A percentile compares a stretch with the other conserved stretches of the same genome.
These are phyloP conservation scores for Calonectria ilicicola DNA, from an alignment of 2,329 filamentous ascomycete genomes.

Conservation along the genomic window DNA sequence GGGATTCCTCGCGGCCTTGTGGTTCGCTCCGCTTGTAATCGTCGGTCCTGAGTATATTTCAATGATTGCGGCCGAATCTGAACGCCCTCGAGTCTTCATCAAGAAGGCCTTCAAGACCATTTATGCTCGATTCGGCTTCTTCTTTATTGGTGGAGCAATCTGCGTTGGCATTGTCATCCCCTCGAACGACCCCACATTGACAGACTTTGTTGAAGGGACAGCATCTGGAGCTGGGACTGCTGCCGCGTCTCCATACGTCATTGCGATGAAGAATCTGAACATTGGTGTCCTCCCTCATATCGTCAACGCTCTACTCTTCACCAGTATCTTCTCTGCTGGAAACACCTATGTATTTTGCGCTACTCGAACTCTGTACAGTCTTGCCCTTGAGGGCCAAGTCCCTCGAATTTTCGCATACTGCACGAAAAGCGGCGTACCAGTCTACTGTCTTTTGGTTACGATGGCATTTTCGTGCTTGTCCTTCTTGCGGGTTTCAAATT, in stretches of 20 bases:
- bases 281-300: not conserved
- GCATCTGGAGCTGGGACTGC: slow-evolving; percentile 40
- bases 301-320: not conserved
- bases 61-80: not conserved
- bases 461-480: not conserved
- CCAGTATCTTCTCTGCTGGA: slow-evolving; percentile 9
- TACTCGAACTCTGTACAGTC: slow-evolving; percentile 47
- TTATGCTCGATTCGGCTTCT: slow-evolving; percentile 23
- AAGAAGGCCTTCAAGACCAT: not conserved
- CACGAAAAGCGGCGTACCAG: slow-evolving; percentile 13
- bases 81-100: not conserved
- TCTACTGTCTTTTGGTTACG: not conserved
- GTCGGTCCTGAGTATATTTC: slow-evolving; percentile 3
- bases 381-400: slow-evolving; percentile 9
- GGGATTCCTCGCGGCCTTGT: not conserved
- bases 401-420: not conserved
- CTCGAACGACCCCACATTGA: slow-evolving; percentile 47
- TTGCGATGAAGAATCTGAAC: slow-evolving; percentile 45
- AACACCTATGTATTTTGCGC: slow-evolving; percentile 1
- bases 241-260: slow-evolving; percentile 67
- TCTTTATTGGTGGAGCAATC: slow-evolving; percentile 48
- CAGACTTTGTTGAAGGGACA: not conserved
- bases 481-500: not conserved
- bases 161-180: slow-evolving; percentile 47
- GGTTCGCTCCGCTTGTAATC: not conserved